Evolutionary conservation across 495 filamentous ascomycete genomes (phyloP).

Genomic region (Paragyromitra xinjiangensis): DNA sequence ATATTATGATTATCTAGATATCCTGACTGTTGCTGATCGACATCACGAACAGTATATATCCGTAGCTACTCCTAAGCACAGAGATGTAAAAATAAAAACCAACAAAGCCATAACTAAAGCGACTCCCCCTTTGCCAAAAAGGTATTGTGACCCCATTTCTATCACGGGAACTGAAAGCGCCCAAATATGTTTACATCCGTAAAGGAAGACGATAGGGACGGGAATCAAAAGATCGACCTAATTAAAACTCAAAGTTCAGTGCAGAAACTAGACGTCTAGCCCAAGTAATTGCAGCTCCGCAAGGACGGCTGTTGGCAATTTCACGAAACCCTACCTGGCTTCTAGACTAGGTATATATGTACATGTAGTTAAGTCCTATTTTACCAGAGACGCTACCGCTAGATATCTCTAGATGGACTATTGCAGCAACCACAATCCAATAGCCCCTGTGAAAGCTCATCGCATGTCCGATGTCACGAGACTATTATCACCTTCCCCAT

Average conservation of each 20-base stretch:
- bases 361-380: background rate
- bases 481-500: background rate
- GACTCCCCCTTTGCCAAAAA: background rate
- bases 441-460: background rate
- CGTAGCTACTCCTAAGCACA: constrained; percentile 52
- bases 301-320: background rate
- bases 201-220: background rate
- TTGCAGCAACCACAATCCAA: background rate
- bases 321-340: background rate
- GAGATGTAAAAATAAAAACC: constrained; percentile 19
- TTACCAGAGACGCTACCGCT: background rate
- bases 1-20: constrained; percentile 63
- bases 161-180: background rate
- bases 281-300: background rate
- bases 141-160: constrained; percentile 6
- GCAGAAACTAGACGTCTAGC: background rate
- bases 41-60: constrained; percentile 60
- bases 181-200: constrained; percentile 5
- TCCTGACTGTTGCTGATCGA: constrained; percentile 61
- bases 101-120: background rate
- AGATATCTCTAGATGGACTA: background rate
- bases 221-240: background rate
- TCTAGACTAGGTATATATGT: constrained; percentile 19
- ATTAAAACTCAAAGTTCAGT: background rate
- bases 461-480: constrained; percentile 6